Evolutionary conservation across 2,329 filamentous ascomycete genomes (phyloP).

Genomic region (Didymella pomorum): DNA sequence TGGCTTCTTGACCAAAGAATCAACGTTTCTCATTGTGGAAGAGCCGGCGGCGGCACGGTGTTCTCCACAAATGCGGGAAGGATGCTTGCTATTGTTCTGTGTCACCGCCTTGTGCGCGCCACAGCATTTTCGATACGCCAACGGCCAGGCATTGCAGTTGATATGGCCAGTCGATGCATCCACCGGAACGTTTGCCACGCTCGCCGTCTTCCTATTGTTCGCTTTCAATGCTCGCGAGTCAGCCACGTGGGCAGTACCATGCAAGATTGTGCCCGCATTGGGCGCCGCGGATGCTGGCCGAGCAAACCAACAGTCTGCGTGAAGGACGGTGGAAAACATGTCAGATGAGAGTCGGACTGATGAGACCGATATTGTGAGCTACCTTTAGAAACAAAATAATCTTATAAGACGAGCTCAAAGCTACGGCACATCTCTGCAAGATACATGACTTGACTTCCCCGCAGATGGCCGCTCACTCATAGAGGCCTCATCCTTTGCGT

Average conservation of each 20-base stretch:
- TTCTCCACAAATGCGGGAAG: constrained; percentile 13
- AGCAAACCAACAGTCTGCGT: not conserved
- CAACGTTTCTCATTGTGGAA: not conserved
- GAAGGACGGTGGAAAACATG: not conserved
- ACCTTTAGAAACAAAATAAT: not conserved
- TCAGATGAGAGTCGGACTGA: not conserved
- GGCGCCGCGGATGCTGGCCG: not conserved
- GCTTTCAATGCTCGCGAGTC: not conserved
- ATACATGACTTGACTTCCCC: not conserved
- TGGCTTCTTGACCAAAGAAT: not conserved
- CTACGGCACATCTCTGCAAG: not conserved
- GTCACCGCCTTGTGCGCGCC: not conserved
- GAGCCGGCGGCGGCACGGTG: constrained; percentile 5
- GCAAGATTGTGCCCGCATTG: not conserved
- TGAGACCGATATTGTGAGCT: constrained; percentile 1
- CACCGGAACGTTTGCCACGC: not conserved
- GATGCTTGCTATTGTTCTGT: constrained; percentile 18
- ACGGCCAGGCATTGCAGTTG: not conserved
- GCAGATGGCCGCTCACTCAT: not conserved
- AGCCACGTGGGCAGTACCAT: not conserved
- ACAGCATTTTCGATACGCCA: not conserved
- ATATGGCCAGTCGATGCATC: not conserved
- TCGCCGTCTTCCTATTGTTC: constrained; percentile 11
- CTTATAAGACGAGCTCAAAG: not conserved
- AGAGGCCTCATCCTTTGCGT: not conserved